Base-by-base conservation (phyloP, 306 rosid species). In the Cucumis cinereus region DNA sequence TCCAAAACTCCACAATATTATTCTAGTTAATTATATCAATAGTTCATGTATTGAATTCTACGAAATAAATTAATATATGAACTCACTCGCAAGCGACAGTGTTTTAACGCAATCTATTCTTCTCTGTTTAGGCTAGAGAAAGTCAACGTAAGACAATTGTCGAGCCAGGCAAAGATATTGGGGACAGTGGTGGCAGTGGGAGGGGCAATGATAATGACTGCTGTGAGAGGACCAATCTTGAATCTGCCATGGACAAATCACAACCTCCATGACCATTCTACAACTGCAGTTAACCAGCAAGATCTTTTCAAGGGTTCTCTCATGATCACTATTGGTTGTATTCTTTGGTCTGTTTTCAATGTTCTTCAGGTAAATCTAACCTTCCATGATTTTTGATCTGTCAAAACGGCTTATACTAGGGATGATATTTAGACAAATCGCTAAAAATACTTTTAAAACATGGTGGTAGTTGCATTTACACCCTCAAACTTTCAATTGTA, bases 201-300 rank as follows among this genome's bases (percentile, higher is more conserved):
- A 57, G 98, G 96, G 53, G 98, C 96, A 35, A 87, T 89, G 94
- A 13, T 89, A 80, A 92, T 92, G 98, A 92, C 96, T 19, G 52
- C 89, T 19, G 91, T 90, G 80, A 89, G 85, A 82, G 98, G 98
- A 0, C 94, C 94, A 6, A 36, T 86, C 26, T 59, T 92, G 40
- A 87, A 86, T 66, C 79, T 92, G 86, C 14, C 84, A 40, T 90
- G 96, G 96, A 81, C 88, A 41, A 85, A 82, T 50, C 63, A 89
- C 68, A 74, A 22, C 54, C 74, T 70, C 82, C 54, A 67, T 41
- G 54, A 67, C 19, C 1, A 50, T 67, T 9, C 78, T 38, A 19
- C 58, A 38, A 10, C 78, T 41, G 33, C 77, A 15, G 70, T 61
- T 23, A 70, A 38, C 74, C 62, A 75, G 35, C 87, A 87, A 28